These are phyloP conservation scores for Paratinospora sagittata DNA, from an alignment of 164 flowering plant species.

Conservation along the genomic window DNA sequence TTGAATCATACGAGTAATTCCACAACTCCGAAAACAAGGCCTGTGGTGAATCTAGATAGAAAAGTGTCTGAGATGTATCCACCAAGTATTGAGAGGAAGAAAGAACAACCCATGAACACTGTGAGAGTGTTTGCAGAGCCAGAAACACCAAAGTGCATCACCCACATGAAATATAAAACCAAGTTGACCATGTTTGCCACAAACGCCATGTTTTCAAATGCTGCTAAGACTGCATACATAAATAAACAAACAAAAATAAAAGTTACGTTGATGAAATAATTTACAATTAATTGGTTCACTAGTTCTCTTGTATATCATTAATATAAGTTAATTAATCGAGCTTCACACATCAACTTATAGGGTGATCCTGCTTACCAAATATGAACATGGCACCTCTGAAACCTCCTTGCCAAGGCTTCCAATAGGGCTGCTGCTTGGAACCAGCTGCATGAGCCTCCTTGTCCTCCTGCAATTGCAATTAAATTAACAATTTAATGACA, in stretches of 20 bases:
- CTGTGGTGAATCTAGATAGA: conserved; percentile 36
- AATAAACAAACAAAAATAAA: neutral
- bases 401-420: conserved; percentile 12
- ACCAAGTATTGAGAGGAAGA: conserved; percentile 44
- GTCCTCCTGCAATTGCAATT: neutral
- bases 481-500: too few relatives aligned
- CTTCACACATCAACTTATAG: neutral
- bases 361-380: neutral
- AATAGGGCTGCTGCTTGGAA: neutral
- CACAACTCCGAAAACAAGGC: conserved; percentile 36
- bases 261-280: neutral
- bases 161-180: conserved; percentile 32
- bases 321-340: too few relatives aligned
- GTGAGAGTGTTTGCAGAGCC: conserved; percentile 43
- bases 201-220: conserved; percentile 50
- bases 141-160: conserved; percentile 31
- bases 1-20: conserved; percentile 33
- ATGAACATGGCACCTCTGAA: conserved; percentile 8
- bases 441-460: conserved; percentile 1
- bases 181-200: conserved; percentile 48
- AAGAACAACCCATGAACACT: conserved; percentile 48
- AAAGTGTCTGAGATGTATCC: conserved; percentile 58
- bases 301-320: too few relatives aligned
- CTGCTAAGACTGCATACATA: conserved; percentile 22
- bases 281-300: neutral